Conservation (phyloP, 75 land plant genomes). For the Cupressus sempervirens region DNA sequence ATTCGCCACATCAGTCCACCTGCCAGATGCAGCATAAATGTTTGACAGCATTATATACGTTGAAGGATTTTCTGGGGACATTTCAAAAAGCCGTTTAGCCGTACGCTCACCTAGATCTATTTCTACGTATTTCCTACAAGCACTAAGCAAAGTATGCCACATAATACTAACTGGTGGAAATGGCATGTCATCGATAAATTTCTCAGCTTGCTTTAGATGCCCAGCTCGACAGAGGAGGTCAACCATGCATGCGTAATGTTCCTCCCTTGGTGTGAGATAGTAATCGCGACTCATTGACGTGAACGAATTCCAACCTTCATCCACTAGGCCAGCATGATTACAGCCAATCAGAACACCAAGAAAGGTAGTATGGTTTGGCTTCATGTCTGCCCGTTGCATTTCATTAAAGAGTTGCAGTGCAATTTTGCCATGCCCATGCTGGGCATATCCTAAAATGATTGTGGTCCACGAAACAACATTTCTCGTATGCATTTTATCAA, state of each 20-base stretch:
- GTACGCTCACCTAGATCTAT: constrained; percentile 15
- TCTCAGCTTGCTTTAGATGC: constrained; percentile 16
- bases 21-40: not conserved
- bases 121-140: not conserved
- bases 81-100: constrained; percentile 3
- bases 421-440: constrained; percentile 29
- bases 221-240: constrained; percentile 15
- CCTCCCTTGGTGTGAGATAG: not conserved
- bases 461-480: constrained; percentile 48
- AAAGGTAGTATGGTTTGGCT: constrained; percentile 42
- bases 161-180: constrained; percentile 4
- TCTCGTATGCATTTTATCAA: constrained; percentile 24
- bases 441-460: constrained; percentile 38
- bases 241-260: constrained; percentile 19
- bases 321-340: constrained; percentile 17
- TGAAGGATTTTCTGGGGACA: constrained; percentile 3
- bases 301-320: constrained; percentile 7
- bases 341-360: constrained; percentile 11
- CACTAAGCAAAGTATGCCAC: constrained; percentile 14
- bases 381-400: constrained; percentile 22
- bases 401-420: constrained; percentile 34
- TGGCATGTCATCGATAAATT: constrained; percentile 15
- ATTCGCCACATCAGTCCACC: not conserved
- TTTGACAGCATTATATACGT: constrained; percentile 2
- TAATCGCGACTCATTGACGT: constrained; percentile 1